phyloP scores from a whole-genome alignment of 805 yeast species.

The Ogataea parapolymorpha region DNA sequence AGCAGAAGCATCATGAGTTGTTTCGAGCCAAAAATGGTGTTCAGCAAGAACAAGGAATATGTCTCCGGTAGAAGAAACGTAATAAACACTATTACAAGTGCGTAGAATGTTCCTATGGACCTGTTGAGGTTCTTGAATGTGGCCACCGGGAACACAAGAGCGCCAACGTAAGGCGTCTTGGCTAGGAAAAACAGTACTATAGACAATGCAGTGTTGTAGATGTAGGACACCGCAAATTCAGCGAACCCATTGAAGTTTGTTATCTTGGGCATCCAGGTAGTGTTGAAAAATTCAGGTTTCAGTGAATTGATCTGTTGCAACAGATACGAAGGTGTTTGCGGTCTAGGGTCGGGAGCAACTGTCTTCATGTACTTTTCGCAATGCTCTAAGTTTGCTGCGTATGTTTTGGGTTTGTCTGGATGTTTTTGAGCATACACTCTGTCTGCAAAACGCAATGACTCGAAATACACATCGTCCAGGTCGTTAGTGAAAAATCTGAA shows the following conservation, averaged over 20 bases:
- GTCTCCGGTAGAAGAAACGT: conserved; percentile 36
- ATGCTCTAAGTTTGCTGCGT: conserved; percentile 4
- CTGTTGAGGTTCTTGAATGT: conserved; percentile 43
- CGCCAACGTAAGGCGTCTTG: conserved; percentile 41
- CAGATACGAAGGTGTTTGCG: conserved; percentile 4
- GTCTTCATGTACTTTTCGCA: background rate
- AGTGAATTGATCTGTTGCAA: conserved; percentile 2
- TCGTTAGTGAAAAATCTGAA: conserved; percentile 36
- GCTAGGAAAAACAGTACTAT: conserved; percentile 34
- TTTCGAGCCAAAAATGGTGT: conserved; percentile 45
- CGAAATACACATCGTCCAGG: conserved; percentile 39
- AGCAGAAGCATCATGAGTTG: conserved; percentile 45
- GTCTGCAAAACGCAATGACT: conserved; percentile 40
- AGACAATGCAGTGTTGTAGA: conserved; percentile 28
- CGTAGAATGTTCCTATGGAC: conserved; percentile 45
- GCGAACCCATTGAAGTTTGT: conserved; percentile 11
- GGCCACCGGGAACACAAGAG: conserved; percentile 38
- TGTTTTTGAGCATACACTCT: conserved; percentile 36
- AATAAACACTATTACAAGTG: conserved; percentile 36
- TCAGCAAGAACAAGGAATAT: conserved; percentile 36
- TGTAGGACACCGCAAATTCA: conserved; percentile 28
- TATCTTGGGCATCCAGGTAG: conserved; percentile 5
- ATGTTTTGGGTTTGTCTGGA: conserved; percentile 31
- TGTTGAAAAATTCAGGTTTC: background rate
- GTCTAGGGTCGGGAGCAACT: background rate